Conservation (phyloP, 495 filamentous ascomycete genomes). For the Podospora comata region DNA sequence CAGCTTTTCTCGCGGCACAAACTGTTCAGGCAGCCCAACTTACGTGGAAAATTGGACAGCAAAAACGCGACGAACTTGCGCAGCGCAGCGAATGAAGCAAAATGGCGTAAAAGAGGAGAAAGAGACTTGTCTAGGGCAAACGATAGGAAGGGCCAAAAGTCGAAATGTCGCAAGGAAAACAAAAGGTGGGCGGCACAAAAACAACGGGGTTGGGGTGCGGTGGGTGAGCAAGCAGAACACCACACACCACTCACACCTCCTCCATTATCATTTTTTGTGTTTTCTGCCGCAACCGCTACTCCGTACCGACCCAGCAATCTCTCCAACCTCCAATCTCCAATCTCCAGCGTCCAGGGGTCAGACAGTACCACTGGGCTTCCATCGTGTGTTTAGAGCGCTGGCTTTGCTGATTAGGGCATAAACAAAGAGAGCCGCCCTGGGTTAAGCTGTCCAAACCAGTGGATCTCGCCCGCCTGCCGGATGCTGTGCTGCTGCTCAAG, state of each 20-base stretch:
- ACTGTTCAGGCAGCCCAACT: not conserved
- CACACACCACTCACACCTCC: not conserved
- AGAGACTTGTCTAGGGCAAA: not conserved
- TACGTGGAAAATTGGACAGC: not conserved
- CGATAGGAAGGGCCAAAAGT: not conserved
- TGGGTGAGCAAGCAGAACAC: not conserved
- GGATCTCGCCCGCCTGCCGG: not conserved
- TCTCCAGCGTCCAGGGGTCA: not conserved
- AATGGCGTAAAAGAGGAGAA: not conserved
- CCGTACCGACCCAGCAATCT: constrained; percentile 1
- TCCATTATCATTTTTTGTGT: not conserved
- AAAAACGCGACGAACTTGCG: not conserved
- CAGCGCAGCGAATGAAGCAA: constrained; percentile 2
- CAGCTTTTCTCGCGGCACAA: not conserved
- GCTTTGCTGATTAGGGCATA: constrained; percentile 5
- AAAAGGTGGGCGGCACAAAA: constrained; percentile 24
- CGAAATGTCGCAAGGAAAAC: constrained; percentile 21
- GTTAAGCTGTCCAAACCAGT: not conserved
- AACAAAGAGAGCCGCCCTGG: not conserved
- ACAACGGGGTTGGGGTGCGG: constrained; percentile 21
- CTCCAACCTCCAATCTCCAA: not conserved
- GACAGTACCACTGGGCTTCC: not conserved
- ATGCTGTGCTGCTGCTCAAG: not conserved
- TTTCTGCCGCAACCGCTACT: constrained; percentile 4
- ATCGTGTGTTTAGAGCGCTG: not conserved